Conservation (phyloP, 2,329 filamentous ascomycete genomes). For the Exophiala lecanii-corni region DNA sequence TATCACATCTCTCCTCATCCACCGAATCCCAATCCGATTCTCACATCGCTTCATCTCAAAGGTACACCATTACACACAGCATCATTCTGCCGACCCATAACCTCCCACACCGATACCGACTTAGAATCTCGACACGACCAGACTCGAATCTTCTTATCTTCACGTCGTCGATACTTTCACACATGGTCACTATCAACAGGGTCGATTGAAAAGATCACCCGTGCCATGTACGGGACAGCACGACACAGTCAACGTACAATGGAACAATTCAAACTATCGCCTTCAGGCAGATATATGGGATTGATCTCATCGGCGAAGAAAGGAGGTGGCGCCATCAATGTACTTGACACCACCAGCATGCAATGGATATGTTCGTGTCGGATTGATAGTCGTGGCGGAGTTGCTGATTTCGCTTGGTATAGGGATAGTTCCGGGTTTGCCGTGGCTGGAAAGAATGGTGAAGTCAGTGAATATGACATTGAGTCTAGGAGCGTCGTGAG, state of each 20-base stretch:
- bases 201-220: constrained; percentile 73
- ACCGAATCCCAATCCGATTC: constrained; percentile 76
- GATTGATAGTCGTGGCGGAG: constrained; percentile 74
- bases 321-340: constrained; percentile 81
- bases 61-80: constrained; percentile 79
- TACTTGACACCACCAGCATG: constrained; percentile 71
- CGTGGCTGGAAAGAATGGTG: constrained; percentile 78
- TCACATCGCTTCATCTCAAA: constrained; percentile 84
- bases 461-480: constrained; percentile 84
- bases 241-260: constrained; percentile 74
- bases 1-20: constrained; percentile 80
- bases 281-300: constrained; percentile 81
- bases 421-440: constrained; percentile 73
- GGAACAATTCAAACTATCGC: constrained; percentile 84
- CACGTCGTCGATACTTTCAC: constrained; percentile 86
- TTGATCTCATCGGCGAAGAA: constrained; percentile 75
- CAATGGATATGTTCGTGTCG: constrained; percentile 85
- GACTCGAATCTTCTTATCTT: constrained; percentile 70
- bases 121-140: constrained; percentile 7
- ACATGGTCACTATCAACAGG: constrained; percentile 85
- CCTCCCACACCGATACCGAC: constrained; percentile 38
- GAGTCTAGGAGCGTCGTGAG: constrained; percentile 64
- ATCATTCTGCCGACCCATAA: constrained; percentile 65
- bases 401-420: constrained; percentile 95
- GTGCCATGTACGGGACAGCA: constrained; percentile 55